Evolutionary conservation across 768 basidiomycete genomes (phyloP), one percentile per base, ranked within the genome.

Genomic region (Leccinellum rugosiceps): DNA sequence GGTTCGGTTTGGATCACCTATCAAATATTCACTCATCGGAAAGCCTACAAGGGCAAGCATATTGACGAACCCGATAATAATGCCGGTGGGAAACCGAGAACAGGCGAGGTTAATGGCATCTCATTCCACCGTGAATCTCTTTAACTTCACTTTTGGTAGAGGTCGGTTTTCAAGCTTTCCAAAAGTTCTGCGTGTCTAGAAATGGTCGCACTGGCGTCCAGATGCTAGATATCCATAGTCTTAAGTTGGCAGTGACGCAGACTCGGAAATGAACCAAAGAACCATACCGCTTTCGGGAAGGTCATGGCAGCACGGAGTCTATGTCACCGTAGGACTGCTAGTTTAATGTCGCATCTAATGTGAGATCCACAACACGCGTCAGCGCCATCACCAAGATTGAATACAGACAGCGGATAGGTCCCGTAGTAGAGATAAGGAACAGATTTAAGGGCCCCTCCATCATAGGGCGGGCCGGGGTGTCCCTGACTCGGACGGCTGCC

Each of bases 141-240:
- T 64, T 31, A 6, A n/a, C n/a, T 60, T 52, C 8, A 84, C 71
- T 76, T n/a, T n/a, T n/a, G 8, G 69, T 75, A 26, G 69, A 58
- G 0, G 59, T 60, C 0, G 85, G 82, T 60, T n/a, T 84, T 84
- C 52, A 76, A 59, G 17, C 77, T 70, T 15, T 81, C 76, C 17
- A 83, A 71, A 9, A 78, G 76, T 14, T 79, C 74, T 2, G 77
- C 67, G 46, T 82, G 77, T 6, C 72, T 75, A 11, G 75, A 73
- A 50, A 80, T 70, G 60, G 77, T 84, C 1, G 78, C 72, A 2
- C 86, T 65, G n/a, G 77, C 72, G 14, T 67, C 58, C 9, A 87
- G 70, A 34, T 71, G 72, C 82, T 79, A 63, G 13, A 30, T 43
- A 26, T 28, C 56, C 26, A 38, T 54, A 7, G 55, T n/a, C n/a